Base-by-base conservation (phyloP, 208 protist genomes). In the Trypanosoma vivax region DNA sequence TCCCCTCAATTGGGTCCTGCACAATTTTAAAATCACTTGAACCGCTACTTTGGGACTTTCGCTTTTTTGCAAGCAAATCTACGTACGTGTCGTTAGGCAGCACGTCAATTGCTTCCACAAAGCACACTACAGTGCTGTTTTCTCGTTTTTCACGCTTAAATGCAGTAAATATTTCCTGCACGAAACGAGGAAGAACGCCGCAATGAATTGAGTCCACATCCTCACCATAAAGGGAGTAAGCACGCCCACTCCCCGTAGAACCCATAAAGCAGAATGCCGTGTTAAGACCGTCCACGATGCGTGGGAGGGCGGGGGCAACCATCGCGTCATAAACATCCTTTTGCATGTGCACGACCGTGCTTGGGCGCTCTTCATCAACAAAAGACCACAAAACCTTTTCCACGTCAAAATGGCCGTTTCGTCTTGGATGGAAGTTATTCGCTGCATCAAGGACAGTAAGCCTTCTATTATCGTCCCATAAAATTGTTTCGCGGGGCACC, bases 141-240 rank as follows among this genome's bases (percentile, higher is more conserved):
- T 81, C 65, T 24, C 70, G 68, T 13, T 65, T 65, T 13, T 76
- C 66, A 38, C 68, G 74, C 34, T 81, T 62, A 34, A 93, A 83
- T n/a, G 69, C 75, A 13, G 59, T 46, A 35, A 88, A 73, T 27
- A 88, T 85, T 35, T 88, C 78, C 37, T 90, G 82, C 2, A 62
- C 71, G 55, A 90, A 93, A 33, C 81, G 86, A 11, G 78, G 82
- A 34, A 90, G 42, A 34, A 93, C 70, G 11, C 81, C 81, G 55
- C 86, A 68, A 6, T 71, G 49, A 10, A 65, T 18, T 16, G 69
- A 72, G 13, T 88, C 72, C 25, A 76, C 57, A 47, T 76, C 67
- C 40, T 72, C 60, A 40, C 86, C 86, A 70, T 89, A 93, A 31
- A 93, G 52, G 3, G 86, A 85, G 64, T 85, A 87, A 18, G 73